Evolutionary conservation across 176 grass and related monocot genomes (phyloP).

Genomic region (Puya raimondii): DNA sequence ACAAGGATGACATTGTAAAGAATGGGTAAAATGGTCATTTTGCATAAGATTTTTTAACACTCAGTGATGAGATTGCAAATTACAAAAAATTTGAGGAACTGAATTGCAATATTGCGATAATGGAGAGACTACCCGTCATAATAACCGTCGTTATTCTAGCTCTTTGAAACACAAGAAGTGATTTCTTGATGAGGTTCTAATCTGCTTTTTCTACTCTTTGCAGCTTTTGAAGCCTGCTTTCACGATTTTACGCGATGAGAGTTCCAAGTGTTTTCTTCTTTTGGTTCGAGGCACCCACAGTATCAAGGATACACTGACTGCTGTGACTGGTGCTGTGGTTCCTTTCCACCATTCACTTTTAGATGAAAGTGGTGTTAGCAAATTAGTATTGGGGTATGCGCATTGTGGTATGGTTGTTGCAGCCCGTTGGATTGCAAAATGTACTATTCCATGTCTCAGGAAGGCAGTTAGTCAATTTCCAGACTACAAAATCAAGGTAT

Average conservation of each 20-base stretch:
- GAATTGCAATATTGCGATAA: too few relatives aligned
- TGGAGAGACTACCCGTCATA: too few relatives aligned
- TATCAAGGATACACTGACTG: slow-evolving; percentile 68
- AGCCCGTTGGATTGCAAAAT: slow-evolving; percentile 83
- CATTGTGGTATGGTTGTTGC: slow-evolving; percentile 70
- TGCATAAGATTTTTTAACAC: too few relatives aligned
- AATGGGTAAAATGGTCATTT: too few relatives aligned
- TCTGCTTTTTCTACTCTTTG: neutral
- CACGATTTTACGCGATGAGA: slow-evolving; percentile 49
- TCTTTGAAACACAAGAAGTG: neutral
- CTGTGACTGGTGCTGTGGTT: slow-evolving; percentile 62
- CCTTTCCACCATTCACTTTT: slow-evolving; percentile 74
- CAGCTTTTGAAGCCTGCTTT: slow-evolving; percentile 52
- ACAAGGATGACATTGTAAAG: too few relatives aligned
- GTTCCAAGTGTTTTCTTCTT: slow-evolving; percentile 64
- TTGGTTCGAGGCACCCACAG: slow-evolving; percentile 82
- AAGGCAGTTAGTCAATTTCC: slow-evolving; percentile 53
- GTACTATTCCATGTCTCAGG: slow-evolving; percentile 57
- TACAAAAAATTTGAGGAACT: too few relatives aligned
- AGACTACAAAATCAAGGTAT: slow-evolving; percentile 87
- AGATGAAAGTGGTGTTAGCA: slow-evolving; percentile 78
- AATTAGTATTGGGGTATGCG: slow-evolving; percentile 76
- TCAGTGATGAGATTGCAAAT: too few relatives aligned
- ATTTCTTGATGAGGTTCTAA: neutral
- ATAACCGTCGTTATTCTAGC: neutral